Conservation (phyloP, 331 rosid genomes). For the Phaseolus coccineus region DNA sequence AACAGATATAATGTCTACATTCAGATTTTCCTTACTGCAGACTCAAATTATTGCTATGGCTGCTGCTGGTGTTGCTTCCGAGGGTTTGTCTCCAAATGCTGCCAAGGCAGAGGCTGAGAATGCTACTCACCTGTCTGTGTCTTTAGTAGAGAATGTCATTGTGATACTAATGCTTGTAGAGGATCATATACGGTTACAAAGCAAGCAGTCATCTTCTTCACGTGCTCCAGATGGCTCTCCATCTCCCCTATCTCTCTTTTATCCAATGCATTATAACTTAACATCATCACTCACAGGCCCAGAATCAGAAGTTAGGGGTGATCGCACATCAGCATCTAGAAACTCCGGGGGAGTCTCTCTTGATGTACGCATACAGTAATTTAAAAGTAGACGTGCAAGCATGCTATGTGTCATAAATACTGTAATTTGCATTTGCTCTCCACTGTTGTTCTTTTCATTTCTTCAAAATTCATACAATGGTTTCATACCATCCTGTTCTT, state of each 20-base stretch:
- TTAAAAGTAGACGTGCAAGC: conserved; percentile 33
- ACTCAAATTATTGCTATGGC: conserved; percentile 96
- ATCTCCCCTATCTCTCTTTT: conserved; percentile 81
- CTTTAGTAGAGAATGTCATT: conserved; percentile 94
- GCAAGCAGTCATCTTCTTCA: conserved; percentile 73
- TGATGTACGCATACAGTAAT: conserved; percentile 65
- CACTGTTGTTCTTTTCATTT: conserved; percentile 19
- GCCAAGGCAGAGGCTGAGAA: conserved; percentile 93
- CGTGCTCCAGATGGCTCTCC: conserved; percentile 65
- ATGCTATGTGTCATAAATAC: conserved; percentile 19
- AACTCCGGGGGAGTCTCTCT: conserved; percentile 74
- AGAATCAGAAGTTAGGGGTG: conserved; percentile 58
- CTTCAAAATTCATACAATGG: conserved; percentile 30
- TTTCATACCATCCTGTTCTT: conserved; percentile 31
- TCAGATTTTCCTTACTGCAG: conserved; percentile 66
- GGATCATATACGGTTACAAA: conserved; percentile 95
- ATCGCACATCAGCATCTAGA: conserved; percentile 58
- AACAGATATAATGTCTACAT: conserved; percentile 50
- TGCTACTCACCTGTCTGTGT: conserved; percentile 94
- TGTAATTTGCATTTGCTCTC: conserved; percentile 11
- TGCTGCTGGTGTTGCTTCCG: conserved; percentile 97
- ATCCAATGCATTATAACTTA: conserved; percentile 62
- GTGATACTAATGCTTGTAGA: conserved; percentile 99
- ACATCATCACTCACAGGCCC: conserved; percentile 42
- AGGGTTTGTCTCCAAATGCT: conserved; percentile 80